Base-by-base conservation (phyloP, 2,329 filamentous ascomycete genomes). In the Xylaria sp. region DNA sequence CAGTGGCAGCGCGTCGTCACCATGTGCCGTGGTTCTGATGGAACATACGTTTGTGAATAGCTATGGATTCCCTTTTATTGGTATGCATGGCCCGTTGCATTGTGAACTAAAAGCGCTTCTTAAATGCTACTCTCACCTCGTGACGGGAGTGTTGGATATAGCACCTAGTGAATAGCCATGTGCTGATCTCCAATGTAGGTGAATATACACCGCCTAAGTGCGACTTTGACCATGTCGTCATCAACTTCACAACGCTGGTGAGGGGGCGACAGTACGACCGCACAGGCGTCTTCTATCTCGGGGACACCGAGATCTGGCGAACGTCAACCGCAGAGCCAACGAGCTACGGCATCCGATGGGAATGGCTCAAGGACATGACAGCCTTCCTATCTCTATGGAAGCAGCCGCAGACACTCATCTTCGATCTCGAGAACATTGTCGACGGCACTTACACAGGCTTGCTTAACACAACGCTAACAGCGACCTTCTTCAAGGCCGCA, bases 321-420 rank as follows among this genome's bases (percentile, higher is more conserved):
- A 93, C 91, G 1, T 93, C 90, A 4, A 96, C 92, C 1, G 90
- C 91, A 3, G 90, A 96, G 76, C 91, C 92, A 1, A 91, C 87
- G 0, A 67, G 70, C 3, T 69, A 78, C 4, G 91, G 91, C 6
- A 93, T 95, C 64, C 78, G 83, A 44, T 94, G 90, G 90, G 87
- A 84, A 0, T 92, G 91, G 71, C 79, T 88, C 56, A 95, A 94
- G 75, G 91, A 96, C 72, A 87, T 93, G 85, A 90, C 89, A 1
- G 81, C 84, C 54, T 93, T 88, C 72, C 77, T 89, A 15, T 80
- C 85, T 3, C 78, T 95, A 11, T 93, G 91, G 85, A 86, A 84
- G 64, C 68, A 81, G 48, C 82, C 85, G 1, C 90, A 93, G 72
- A 93, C 85, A 67, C 71, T 95, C 58, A 92, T 94, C 44, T 93